A percentile compares a stretch with the other conserved stretches of the same genome.
Conservation (phyloP, 2,329 filamentous ascomycete species). For the Amesomyces nigricolor region DNA sequence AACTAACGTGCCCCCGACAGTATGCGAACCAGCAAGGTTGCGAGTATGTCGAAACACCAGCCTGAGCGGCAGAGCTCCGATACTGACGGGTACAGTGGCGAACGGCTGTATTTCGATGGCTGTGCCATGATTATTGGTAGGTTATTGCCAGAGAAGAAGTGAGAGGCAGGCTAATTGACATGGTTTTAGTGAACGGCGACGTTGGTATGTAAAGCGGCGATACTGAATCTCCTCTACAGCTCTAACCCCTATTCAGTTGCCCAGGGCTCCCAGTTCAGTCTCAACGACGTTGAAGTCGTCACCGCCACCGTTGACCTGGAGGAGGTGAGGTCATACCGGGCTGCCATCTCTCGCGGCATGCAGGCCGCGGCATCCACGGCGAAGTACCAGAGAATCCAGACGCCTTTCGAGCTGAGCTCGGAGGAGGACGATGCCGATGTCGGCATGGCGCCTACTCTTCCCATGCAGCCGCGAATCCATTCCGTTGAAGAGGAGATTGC, state of each 20-base stretch:
- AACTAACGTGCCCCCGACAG: neutral
- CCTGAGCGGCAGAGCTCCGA: too few species aligned
- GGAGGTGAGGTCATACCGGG: conserved; percentile 59
- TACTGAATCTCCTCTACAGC: too few species aligned
- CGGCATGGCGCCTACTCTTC: conserved; percentile 28
- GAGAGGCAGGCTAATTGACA: neutral
- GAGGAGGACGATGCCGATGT: conserved; percentile 32
- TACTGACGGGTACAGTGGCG: conserved; percentile 46
- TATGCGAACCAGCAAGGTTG: conserved; percentile 57
- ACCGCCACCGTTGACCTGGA: conserved; percentile 65
- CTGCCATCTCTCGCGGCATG: conserved; percentile 48
- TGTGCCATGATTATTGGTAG: conserved; percentile 52
- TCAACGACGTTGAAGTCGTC: conserved; percentile 61
- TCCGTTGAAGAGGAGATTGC: conserved; percentile 62
- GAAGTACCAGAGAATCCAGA: conserved; percentile 42
- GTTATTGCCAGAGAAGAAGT: too few species aligned
- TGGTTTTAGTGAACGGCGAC: conserved; percentile 42
- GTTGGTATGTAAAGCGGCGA: conserved; percentile 10
- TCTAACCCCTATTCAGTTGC: conserved; percentile 56
- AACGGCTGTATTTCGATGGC: conserved; percentile 58
- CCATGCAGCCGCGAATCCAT: conserved; percentile 46
- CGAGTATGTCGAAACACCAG: conserved; percentile 34
- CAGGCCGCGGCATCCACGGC: conserved; percentile 47
- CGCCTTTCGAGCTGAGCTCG: conserved; percentile 31
- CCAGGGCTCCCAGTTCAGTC: conserved; percentile 60